Base-by-base conservation (phyloP, 2,329 filamentous ascomycete genomes). In the Diaporthe vexans region DNA sequence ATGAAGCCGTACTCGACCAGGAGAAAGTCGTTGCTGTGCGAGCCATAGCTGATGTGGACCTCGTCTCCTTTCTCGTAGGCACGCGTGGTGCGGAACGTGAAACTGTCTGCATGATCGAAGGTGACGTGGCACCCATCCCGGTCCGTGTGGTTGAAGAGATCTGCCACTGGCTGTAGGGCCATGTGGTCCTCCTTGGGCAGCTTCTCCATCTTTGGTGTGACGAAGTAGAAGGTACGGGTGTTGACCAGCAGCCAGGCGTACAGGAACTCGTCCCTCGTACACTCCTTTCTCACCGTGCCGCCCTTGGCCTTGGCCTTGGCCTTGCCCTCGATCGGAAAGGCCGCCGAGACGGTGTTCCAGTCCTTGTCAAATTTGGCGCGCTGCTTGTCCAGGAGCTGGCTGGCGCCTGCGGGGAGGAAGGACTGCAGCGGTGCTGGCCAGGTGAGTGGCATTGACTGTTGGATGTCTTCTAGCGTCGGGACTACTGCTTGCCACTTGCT, bases 21-120 rank as follows among this genome's bases (percentile, higher is more conserved):
- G 24, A 95, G 83, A 77, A 94, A 93, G 79, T 95, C 93, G 76
- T 94, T 94, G 37, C 88, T 88, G 80, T 95, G 93, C 1, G 87
- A 81, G 4, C 94, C 94, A 78, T 95, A 95, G 37, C 88, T 91
- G 35, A 94, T 90, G 75, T 88, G 90, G 0, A 95, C 84, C 82
- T 95, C 93, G 26, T 93, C 89, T 11, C 91, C 91, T 2, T 81
- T 78, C 1, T 80, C 81, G 78, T 93, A 91, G 0, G 84, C 79
- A 2, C 84, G 81, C 61, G 86, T 83, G 3, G 90, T 87, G 24
- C 83, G 86, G 61, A 94, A 86, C 33, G 84, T 86, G 82, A 91
- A 94, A 8, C 87, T 87, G 1, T 82, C 81, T 0, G 81, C 76
- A 33, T 61, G 74, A 59, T 87, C 84, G 78, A 89, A 90, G 4